Percentiles rank a stretch among this genome's conserved stretches.
Conservation (phyloP, 2,329 filamentous ascomycete species). For the Penicillium sp. region DNA sequence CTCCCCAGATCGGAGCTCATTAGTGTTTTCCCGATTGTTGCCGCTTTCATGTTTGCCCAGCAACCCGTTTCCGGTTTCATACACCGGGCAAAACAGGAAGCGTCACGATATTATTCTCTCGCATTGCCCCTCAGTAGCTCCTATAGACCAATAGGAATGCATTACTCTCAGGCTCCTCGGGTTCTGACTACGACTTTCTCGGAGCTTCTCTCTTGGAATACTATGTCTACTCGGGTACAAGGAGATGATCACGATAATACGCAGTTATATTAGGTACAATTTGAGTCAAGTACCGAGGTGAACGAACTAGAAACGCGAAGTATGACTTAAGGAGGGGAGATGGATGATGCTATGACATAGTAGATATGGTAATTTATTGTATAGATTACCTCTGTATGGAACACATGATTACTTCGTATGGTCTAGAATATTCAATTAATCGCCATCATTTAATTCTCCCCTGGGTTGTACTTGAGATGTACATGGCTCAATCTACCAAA, state of each 20-base stretch:
- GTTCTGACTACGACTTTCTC: constrained; percentile 22
- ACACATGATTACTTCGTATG: too few species aligned
- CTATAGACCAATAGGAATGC: constrained; percentile 31
- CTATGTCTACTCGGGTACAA: constrained; percentile 25
- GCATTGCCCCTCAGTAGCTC: constrained; percentile 28
- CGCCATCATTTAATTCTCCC: neutral
- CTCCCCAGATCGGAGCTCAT: constrained; percentile 2
- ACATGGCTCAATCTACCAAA: neutral
- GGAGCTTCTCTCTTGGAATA: constrained; percentile 29
- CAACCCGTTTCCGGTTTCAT: constrained; percentile 41
- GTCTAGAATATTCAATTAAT: neutral
- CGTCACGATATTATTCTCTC: constrained; percentile 32
- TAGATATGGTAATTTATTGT: too few species aligned
- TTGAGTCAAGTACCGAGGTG: constrained; percentile 1
- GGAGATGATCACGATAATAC: constrained; percentile 10
- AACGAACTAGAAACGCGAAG: neutral
- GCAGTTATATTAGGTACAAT: neutral
- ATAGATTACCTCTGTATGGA: too few species aligned
- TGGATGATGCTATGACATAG: constrained; percentile 20
- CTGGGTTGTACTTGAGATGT: too few species aligned
- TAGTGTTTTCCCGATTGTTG: constrained; percentile 29
- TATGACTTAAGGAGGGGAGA: constrained; percentile 8
- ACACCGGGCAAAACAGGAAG: constrained; percentile 45
- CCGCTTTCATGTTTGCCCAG: constrained; percentile 28
- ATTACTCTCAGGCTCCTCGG: constrained; percentile 16